Base-by-base conservation (phyloP, 2,329 filamentous ascomycete genomes). In the Cladosporium sp. region DNA sequence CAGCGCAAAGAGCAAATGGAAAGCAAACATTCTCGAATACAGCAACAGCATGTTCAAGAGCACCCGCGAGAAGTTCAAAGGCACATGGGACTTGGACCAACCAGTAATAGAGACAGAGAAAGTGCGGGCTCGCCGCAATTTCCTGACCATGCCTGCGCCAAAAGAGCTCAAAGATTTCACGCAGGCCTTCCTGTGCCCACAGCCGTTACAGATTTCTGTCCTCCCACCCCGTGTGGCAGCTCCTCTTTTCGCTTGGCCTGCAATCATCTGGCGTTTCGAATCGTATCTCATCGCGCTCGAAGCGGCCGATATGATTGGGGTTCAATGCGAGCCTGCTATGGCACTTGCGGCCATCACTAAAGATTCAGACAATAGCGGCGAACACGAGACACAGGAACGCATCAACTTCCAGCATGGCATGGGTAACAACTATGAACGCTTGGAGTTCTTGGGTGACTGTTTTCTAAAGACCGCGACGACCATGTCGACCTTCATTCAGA, bases 391-490 rank as follows among this genome's bases (percentile, higher is more conserved):
- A 0, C 81, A 85, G 36, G 84, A 89, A 65, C 86, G 90, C 46
- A 78, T 92, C 61, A 91, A 93, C 70, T 88, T 93, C 56, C 91
- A 93, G 71, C 82, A 85, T 57, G 93, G 93, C 2, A 97, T 97
- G 92, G 92, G 93, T 1, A 89, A 89, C 46, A 98, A 98, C 71
- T 99, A 99, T 72, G 95, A 99, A 76, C 87, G 95, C 14, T 84
- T 98, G 0, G 95, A 99, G 73, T 96, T 97, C 66, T 83, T 98
- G 2, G 95, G 95, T 0, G 95, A 99, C 76, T 91, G 90, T 36
- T 97, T 97, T 73, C 83, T 99, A 66, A 99, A 99, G 78, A 94
- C 97, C 89, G 92, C 91, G 13, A 97, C 94, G 0, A 94, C 93
- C 0, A 93, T 99, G 62, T 89, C 93, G 0, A 82, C 96, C 0